Conservation (phyloP, 1,284 basidiomycete genomes). For the Sanghuangporus sanghuang region DNA sequence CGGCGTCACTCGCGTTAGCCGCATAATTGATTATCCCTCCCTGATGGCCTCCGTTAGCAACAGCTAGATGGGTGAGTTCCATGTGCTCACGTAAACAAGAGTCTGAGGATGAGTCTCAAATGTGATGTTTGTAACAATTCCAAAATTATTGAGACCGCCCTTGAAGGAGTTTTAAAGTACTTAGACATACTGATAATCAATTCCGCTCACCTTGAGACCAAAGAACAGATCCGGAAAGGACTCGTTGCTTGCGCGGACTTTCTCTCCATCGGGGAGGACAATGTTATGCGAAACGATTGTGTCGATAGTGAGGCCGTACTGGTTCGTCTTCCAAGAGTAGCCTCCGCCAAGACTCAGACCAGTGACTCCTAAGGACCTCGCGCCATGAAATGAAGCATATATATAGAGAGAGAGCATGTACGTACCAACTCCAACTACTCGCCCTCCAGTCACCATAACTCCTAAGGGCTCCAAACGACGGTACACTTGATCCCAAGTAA, state of each 20-base stretch:
- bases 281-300: constrained; percentile 14
- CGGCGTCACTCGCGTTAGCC: background rate
- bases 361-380: background rate
- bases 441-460: constrained; percentile 22
- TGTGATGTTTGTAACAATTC: constrained; percentile 10
- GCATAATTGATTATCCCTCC: constrained; percentile 9
- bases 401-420: background rate
- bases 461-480: constrained; percentile 15
- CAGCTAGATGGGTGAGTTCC: background rate
- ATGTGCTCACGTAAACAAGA: constrained; percentile 4
- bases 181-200: background rate
- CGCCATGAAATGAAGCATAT: background rate
- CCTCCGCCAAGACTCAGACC: constrained; percentile 15
- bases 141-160: constrained; percentile 18
- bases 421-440: constrained; percentile 21
- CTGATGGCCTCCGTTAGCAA: background rate
- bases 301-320: constrained; percentile 14
- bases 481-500: constrained; percentile 24
- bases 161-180: background rate
- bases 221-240: constrained; percentile 17
- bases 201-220: constrained; percentile 3
- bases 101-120: background rate
- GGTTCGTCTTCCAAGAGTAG: constrained; percentile 17
- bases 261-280: constrained; percentile 9
- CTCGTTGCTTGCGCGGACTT: constrained; percentile 3